Base-by-base conservation (phyloP, 129 eudicot genomes). In the Artemisia argyi region DNA sequence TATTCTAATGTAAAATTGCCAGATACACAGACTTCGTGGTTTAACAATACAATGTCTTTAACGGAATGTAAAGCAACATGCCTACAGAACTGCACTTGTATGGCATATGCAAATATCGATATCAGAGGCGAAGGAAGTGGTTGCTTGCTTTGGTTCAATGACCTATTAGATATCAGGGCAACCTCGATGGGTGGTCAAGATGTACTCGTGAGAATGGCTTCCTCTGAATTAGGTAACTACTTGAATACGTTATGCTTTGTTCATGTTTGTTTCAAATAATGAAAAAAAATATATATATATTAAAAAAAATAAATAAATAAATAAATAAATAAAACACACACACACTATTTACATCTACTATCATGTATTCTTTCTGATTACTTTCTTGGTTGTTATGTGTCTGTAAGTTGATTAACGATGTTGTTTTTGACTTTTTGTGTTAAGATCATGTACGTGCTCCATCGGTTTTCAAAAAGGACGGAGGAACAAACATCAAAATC, bases 141-240 rank as follows among this genome's bases (percentile, higher is more conserved):
- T 13, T 89, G 91, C 59, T 79, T 86, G 79, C 61, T 75, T 18
- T 89, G 89, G 92, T 79, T 69, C 11, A 81, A 74, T 13, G 86
- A 80, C 19, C 63, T 89, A 64, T 46, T 84, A 26, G 79, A 81
- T 65, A 70, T 72, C 53, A 76, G 74, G 76, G 57, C 30, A n/a
- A 7, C 1, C 24, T 61, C 2, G 39, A 51, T 7, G 35, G 87
- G 81, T 1, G 87, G 81, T 50, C 84, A 61, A 13, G 65, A 70
- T 39, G 44, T 79, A 4, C 71, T 18, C 24, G 52, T 79, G 20
- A 69, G 81, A 28, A 58, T 76, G 73, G 84, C 79, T 19, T 65
- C 61, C 10, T 42, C 69, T 15, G 81, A 79, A 22, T 49, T 81
- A n/a, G 68, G 80, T 76, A 67, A 76, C 5, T 9, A 24, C 44